Evolutionary conservation across 345 rosid species (phyloP).

Genomic region (Turnera subulata): DNA sequence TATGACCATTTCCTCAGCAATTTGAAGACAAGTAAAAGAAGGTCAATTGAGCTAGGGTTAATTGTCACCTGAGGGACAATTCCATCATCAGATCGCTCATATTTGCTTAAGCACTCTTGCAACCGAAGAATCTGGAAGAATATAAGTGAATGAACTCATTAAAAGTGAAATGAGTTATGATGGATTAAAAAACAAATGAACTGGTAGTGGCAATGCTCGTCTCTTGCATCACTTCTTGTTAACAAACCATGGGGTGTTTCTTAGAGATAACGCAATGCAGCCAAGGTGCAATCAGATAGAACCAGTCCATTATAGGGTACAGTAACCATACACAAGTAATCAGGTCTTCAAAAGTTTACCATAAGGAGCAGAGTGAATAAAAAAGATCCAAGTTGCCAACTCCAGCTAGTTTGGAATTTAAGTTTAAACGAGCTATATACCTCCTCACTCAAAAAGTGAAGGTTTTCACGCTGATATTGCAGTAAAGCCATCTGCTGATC

Average conservation of each 20-base stretch:
- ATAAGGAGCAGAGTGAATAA: not conserved
- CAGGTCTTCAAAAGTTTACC: not conserved
- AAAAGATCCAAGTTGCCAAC: not conserved
- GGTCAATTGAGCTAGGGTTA: too few species aligned
- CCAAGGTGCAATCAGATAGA: not conserved
- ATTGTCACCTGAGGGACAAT: slow-evolving; percentile 78
- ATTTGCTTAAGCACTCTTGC: slow-evolving; percentile 92
- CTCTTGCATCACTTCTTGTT: not conserved
- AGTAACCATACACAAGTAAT: not conserved
- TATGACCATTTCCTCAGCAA: too few species aligned
- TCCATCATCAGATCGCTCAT: slow-evolving; percentile 78
- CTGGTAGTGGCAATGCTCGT: slow-evolving; percentile 7
- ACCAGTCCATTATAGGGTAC: slow-evolving; percentile 1
- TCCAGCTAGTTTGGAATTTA: not conserved
- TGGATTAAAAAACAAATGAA: slow-evolving; percentile 5
- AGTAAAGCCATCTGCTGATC: slow-evolving; percentile 96
- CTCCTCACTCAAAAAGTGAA: slow-evolving; percentile 94
- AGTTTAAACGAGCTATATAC: slow-evolving; percentile 22
- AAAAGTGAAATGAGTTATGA: not conserved
- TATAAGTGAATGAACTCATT: not conserved
- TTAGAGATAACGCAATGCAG: not conserved
- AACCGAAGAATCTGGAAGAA: slow-evolving; percentile 62
- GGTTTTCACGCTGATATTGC: slow-evolving; percentile 97
- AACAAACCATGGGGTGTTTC: slow-evolving; percentile 2
- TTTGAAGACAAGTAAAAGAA: too few species aligned